These are phyloP conservation scores for Rhododendron ovatum DNA, from an alignment of 148 eudicot species.

Conservation along the genomic window DNA sequence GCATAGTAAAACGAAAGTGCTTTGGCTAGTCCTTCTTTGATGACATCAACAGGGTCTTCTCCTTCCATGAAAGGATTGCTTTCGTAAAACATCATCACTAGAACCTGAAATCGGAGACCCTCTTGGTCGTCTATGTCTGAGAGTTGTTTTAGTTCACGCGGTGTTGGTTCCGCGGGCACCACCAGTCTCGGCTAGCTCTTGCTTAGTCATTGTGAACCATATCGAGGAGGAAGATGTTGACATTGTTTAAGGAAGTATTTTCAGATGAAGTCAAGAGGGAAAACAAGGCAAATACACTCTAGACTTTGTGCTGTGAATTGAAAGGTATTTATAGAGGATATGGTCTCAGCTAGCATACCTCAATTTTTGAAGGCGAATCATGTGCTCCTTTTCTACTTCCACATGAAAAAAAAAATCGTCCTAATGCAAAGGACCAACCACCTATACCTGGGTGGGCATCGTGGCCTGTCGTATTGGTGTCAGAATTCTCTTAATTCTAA, in stretches of 20 bases:
- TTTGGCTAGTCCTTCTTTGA: neutral
- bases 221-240: neutral
- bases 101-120: constrained; percentile 9
- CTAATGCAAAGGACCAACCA: too few species aligned
- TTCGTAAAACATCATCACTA: neutral
- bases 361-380: too few species aligned
- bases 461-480: too few species aligned
- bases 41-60: neutral
- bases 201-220: neutral
- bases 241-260: neutral
- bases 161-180: neutral
- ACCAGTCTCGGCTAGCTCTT: neutral
- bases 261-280: neutral
- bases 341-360: too few species aligned
- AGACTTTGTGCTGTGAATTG: neutral
- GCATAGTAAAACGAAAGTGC: constrained; percentile 10
- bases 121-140: constrained; percentile 13
- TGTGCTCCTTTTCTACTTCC: too few species aligned
- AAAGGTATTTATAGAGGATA: neutral
- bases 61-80: neutral
- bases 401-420: too few species aligned
- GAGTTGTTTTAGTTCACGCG: neutral
- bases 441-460: too few species aligned
- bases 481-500: too few species aligned
- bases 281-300: neutral